Percentiles rank a stretch among this genome's conserved stretches.
Conservation (phyloP, 768 basidiomycete species). For the Amanita pseudoporphyria region DNA sequence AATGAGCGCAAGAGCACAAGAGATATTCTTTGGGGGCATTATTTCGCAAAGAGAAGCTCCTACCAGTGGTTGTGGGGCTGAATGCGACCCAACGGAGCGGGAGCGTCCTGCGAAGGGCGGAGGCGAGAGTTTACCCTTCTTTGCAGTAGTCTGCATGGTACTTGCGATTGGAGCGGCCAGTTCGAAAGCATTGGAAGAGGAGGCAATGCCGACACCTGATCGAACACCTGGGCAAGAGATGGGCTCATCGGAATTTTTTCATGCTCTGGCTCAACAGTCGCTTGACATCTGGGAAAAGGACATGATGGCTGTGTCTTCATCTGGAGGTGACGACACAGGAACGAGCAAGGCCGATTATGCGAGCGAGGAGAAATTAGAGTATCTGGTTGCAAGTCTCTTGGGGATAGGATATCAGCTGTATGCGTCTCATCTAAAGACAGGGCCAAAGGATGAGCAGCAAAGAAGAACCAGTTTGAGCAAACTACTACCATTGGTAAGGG, state of each 20-base stretch:
- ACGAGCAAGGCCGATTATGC: neutral
- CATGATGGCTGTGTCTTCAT: constrained; percentile 8
- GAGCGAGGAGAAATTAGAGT: constrained; percentile 35
- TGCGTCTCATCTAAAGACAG: constrained; percentile 5
- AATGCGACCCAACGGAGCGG: neutral
- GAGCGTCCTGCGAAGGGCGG: neutral
- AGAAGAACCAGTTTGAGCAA: constrained; percentile 9
- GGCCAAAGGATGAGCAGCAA: constrained; percentile 1
- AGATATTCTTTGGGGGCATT: constrained; percentile 4
- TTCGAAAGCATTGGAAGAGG: constrained; percentile 3
- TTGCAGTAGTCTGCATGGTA: constrained; percentile 46
- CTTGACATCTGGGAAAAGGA: constrained; percentile 28
- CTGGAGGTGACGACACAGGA: constrained; percentile 2
- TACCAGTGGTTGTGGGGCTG: neutral
- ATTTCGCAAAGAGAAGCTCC: neutral
- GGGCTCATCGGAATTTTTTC: constrained; percentile 8
- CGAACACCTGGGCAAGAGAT: neutral
- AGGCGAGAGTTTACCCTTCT: constrained; percentile 32
- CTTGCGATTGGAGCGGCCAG: constrained; percentile 46
- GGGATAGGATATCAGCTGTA: constrained; percentile 33
- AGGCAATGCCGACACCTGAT: constrained; percentile 1
- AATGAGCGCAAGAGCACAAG: constrained; percentile 9
- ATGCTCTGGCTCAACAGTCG: constrained; percentile 29
- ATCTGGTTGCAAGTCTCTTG: constrained; percentile 47
- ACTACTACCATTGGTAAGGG: constrained; percentile 35